These are phyloP conservation scores for Neurospora crassa DNA, from an alignment of 2,329 filamentous ascomycete species.

Conservation along the genomic window DNA sequence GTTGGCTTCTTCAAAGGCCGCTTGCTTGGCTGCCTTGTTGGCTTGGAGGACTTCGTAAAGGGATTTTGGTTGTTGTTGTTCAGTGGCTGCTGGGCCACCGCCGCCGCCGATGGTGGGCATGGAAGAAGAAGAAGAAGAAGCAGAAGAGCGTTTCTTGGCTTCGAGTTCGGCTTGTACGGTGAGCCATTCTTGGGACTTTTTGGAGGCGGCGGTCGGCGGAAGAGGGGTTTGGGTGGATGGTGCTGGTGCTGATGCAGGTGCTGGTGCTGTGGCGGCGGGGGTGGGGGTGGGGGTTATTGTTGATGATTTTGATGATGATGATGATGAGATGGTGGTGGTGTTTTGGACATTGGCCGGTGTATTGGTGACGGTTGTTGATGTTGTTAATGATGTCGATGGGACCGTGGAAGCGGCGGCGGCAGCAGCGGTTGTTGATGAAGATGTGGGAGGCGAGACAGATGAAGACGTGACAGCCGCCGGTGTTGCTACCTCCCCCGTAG, in stretches of 20 bases:
- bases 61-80: constrained; percentile 37
- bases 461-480: constrained; percentile 1
- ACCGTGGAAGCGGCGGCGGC: neutral
- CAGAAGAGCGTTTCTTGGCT: constrained; percentile 27
- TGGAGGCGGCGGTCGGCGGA: neutral
- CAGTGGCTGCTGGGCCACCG: constrained; percentile 20
- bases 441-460: neutral
- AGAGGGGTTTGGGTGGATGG: constrained; percentile 9
- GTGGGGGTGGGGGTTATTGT: neutral
- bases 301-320: neutral
- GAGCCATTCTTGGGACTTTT: constrained; percentile 44
- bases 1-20: constrained; percentile 67
- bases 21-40: constrained; percentile 80
- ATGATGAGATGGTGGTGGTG: neutral
- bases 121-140: neutral
- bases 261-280: neutral
- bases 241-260: neutral
- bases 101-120: constrained; percentile 33
- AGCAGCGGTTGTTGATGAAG: neutral
- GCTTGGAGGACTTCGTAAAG: constrained; percentile 70
- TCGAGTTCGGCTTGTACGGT: constrained; percentile 56
- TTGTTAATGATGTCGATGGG: neutral
- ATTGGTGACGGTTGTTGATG: neutral
- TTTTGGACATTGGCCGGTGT: neutral
- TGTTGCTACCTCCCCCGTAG: constrained; percentile 21